These are phyloP conservation scores for Nicotiana obtusifolia DNA, from an alignment of 257 asterid genomes.

Conservation along the genomic window DNA sequence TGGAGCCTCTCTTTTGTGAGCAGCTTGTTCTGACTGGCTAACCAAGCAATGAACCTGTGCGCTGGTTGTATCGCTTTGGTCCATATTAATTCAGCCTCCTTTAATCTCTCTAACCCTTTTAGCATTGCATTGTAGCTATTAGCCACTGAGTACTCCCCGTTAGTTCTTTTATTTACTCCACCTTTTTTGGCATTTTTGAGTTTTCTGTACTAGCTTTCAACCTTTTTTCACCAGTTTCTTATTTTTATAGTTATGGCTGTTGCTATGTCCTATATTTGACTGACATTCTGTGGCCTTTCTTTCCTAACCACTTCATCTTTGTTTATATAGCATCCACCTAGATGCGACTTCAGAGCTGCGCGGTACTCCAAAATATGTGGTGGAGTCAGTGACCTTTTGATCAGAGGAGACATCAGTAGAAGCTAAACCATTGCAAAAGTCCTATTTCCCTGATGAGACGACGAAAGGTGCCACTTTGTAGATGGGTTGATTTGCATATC, in stretches of 20 bases:
- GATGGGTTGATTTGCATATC: not conserved
- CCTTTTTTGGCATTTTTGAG: not conserved
- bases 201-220: not conserved
- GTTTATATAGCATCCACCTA: not conserved
- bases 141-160: too few species aligned
- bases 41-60: too few species aligned
- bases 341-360: not conserved
- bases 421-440: not conserved
- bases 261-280: not conserved
- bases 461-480: not conserved
- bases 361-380: not conserved
- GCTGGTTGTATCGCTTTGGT: too few species aligned
- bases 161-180: too few species aligned
- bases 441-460: not conserved
- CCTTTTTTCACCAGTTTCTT: not conserved
- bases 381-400: not conserved
- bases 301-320: not conserved
- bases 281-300: not conserved
- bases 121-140: too few species aligned
- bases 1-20: too few species aligned
- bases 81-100: too few species aligned
- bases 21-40: too few species aligned
- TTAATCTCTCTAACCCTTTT: too few species aligned
- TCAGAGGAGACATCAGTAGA: not conserved
- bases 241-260: not conserved